phyloP scores from a whole-genome alignment of 306 rosid genomes.

The Argentina anserina region DNA sequence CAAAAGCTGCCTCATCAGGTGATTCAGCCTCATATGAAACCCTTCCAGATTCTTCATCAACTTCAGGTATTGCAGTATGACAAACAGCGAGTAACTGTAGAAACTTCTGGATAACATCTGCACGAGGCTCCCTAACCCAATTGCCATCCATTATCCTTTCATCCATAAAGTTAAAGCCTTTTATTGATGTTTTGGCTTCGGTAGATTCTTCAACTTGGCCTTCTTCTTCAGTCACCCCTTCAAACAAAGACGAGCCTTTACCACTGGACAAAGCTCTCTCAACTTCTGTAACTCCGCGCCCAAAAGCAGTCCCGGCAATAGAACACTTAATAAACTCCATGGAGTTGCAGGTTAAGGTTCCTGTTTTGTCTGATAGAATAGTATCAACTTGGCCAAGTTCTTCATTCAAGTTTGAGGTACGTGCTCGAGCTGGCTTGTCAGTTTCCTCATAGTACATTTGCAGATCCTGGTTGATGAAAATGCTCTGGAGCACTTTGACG shows the following conservation, averaged over 20 bases:
- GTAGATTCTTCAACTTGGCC: conserved; percentile 28
- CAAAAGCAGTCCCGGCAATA: conserved; percentile 80
- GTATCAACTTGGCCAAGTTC: conserved; percentile 99
- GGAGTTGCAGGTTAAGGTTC: conserved; percentile 95
- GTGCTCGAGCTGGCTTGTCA: conserved; percentile 87
- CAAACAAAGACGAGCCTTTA: conserved; percentile 40
- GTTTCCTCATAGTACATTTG: conserved; percentile 84
- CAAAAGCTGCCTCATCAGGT: conserved; percentile 97
- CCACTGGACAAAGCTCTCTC: conserved; percentile 79
- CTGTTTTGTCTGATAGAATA: conserved; percentile 93
- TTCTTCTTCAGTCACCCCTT: conserved; percentile 28
- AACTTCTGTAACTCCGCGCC: conserved; percentile 83
- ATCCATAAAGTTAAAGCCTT: conserved; percentile 85
- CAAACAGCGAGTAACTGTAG: conserved; percentile 69
- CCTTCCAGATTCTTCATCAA: conserved; percentile 70
- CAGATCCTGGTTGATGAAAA: conserved; percentile 81
- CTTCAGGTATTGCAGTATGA: conserved; percentile 92
- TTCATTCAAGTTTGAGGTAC: conserved; percentile 95
- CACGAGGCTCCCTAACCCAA: conserved; percentile 70
- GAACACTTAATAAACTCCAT: conserved; percentile 99
- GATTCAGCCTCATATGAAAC: conserved; percentile 97
- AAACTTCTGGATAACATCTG: conserved; percentile 64
- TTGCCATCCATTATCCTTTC: conserved; percentile 82
- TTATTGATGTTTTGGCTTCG: conserved; percentile 44
- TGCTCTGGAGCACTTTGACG: conserved; percentile 88